Conservation (phyloP, 805 yeast species). For the Pichia heedii region DNA sequence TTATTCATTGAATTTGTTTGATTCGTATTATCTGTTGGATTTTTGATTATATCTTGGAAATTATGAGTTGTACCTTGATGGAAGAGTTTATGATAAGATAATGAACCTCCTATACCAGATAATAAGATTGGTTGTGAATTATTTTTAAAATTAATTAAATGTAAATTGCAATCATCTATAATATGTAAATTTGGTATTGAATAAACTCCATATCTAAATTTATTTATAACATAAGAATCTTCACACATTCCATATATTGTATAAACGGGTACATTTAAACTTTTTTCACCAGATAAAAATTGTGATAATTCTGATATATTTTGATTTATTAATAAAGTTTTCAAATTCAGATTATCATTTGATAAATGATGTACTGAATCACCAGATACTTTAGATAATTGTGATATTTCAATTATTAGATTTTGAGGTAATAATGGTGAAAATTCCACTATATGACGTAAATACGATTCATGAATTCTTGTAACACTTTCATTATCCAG, state of each 20-base stretch:
- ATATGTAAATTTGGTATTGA: slow-evolving; percentile 48
- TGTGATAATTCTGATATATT: slow-evolving; percentile 44
- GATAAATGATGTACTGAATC: slow-evolving; percentile 32
- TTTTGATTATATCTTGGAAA: slow-evolving; percentile 25
- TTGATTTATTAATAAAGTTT: slow-evolving; percentile 28
- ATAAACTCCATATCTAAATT: slow-evolving; percentile 47
- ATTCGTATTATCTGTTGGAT: background rate
- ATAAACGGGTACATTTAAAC: slow-evolving; percentile 55
- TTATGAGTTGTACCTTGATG: slow-evolving; percentile 48
- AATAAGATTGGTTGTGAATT: slow-evolving; percentile 42
- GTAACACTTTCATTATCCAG: slow-evolving; percentile 50
- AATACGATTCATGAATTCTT: slow-evolving; percentile 46
- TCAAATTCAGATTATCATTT: slow-evolving; percentile 29
- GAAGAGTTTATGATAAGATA: slow-evolving; percentile 57
- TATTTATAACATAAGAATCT: slow-evolving; percentile 58
- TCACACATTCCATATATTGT: slow-evolving; percentile 72
- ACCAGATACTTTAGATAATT: slow-evolving; percentile 38
- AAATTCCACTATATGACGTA: slow-evolving; percentile 59
- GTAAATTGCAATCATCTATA: slow-evolving; percentile 49
- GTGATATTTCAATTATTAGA: slow-evolving; percentile 42
- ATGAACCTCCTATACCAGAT: slow-evolving; percentile 66
- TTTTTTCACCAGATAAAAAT: slow-evolving; percentile 35
- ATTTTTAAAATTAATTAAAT: slow-evolving; percentile 30
- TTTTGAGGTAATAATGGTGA: slow-evolving; percentile 47
- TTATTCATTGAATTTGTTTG: background rate